These are phyloP conservation scores for Mycena filopes DNA, from an alignment of 768 basidiomycete genomes.

Conservation along the genomic window DNA sequence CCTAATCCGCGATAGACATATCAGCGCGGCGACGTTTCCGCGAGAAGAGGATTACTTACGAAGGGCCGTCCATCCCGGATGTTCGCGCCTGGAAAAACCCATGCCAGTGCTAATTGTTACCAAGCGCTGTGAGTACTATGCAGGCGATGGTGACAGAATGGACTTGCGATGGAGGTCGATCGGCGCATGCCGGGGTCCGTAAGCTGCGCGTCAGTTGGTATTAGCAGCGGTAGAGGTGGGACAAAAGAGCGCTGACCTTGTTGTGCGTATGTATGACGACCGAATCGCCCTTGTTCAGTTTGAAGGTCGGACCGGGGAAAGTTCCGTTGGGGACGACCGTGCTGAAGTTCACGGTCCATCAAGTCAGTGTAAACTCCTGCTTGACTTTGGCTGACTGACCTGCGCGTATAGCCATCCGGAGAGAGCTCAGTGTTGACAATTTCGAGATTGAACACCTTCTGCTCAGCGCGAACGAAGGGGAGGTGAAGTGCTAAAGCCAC, in stretches of 20 bases:
- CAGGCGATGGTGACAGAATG: too few species aligned
- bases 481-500: too few species aligned
- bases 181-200: constrained; percentile 41
- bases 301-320: constrained; percentile 42
- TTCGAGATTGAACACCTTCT: constrained; percentile 26
- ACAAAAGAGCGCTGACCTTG: constrained; percentile 20
- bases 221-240: too few species aligned
- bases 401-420: constrained; percentile 32
- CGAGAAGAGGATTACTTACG: too few species aligned
- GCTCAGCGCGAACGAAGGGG: neutral
- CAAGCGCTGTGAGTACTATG: neutral
- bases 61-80: constrained; percentile 43
- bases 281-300: constrained; percentile 38
- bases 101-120: constrained; percentile 49
- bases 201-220: neutral
- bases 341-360: constrained; percentile 15
- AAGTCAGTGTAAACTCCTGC: neutral
- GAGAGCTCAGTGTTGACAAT: constrained; percentile 33
- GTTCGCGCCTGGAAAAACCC: constrained; percentile 47
- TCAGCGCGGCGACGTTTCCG: too few species aligned
- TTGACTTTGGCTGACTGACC: neutral
- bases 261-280: constrained; percentile 41
- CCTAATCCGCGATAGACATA: too few species aligned
- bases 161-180: constrained; percentile 41
- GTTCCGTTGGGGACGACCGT: constrained; percentile 40